Evolutionary conservation across 208 protist species (phyloP).

Genomic region (Acanthamoeba rhysodes): DNA sequence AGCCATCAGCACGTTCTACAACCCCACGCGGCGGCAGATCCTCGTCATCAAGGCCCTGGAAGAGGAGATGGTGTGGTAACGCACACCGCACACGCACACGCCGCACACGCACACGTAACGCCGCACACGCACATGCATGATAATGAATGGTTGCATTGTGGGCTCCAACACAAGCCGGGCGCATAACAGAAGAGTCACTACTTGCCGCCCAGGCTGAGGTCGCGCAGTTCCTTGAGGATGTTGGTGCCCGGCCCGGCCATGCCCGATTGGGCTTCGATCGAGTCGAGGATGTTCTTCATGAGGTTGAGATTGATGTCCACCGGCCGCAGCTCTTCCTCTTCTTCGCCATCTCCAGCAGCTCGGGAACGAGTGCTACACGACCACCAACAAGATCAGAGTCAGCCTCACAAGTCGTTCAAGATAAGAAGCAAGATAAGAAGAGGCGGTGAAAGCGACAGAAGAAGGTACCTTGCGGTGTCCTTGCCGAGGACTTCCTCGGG

Average conservation of each 20-base stretch:
- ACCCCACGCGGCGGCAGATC: background rate
- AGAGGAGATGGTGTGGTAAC: background rate
- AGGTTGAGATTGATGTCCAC: slow-evolving; percentile 76
- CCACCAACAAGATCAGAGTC: too few relatives aligned
- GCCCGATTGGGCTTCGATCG: slow-evolving; percentile 65
- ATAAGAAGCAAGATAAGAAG: too few relatives aligned
- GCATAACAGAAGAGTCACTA: too few relatives aligned
- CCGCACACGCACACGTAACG: too few relatives aligned
- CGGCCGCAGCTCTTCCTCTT: slow-evolving; percentile 40
- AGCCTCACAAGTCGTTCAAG: background rate
- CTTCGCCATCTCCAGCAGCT: background rate
- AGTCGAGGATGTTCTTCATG: slow-evolving; percentile 76
- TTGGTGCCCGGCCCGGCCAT: slow-evolving; percentile 39
- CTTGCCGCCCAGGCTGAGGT: background rate
- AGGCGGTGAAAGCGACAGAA: background rate
- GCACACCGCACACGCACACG: too few relatives aligned
- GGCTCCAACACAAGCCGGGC: too few relatives aligned
- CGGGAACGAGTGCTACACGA: background rate
- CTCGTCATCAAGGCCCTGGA: background rate
- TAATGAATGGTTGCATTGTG: too few relatives aligned
- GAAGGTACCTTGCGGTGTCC: background rate
- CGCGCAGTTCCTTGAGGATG: slow-evolving; percentile 66
- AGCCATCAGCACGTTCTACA: background rate
- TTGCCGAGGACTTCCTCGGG: background rate
- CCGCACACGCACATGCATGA: too few relatives aligned